phyloP scores from a whole-genome alignment of 208 protist species.

The Crithidia mellificae region DNA sequence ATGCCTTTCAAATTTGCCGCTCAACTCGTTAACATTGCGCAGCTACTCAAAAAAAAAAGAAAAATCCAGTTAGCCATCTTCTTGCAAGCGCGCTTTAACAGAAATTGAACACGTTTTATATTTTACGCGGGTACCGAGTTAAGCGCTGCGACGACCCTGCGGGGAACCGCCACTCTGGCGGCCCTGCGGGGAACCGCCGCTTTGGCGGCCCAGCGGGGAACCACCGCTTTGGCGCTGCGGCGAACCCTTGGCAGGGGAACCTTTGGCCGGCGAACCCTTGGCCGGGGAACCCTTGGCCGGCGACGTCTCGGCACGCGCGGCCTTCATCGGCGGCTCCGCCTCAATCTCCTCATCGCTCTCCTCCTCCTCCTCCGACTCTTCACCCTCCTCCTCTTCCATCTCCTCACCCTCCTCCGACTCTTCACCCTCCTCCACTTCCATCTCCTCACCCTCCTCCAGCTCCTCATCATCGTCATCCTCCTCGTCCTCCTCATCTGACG shows the following conservation, averaged over 20 bases:
- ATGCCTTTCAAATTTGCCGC: no score
- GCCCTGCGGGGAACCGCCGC: slow-evolving; percentile 27
- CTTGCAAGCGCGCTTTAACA: no score
- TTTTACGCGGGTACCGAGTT: background rate
- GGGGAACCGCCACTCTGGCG: slow-evolving; percentile 27
- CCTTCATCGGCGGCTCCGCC: slow-evolving; percentile 39
- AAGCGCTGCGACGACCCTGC: slow-evolving; percentile 31
- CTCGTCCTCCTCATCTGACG: slow-evolving; percentile 46
- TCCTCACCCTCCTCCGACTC: slow-evolving; percentile 31
- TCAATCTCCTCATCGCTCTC: slow-evolving; percentile 37
- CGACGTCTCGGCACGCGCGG: slow-evolving; percentile 22
- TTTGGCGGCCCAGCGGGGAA: slow-evolving; percentile 26
- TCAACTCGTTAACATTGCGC: no score
- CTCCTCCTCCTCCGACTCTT: slow-evolving; percentile 26
- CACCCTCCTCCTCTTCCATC: slow-evolving; percentile 26
- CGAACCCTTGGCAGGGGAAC: slow-evolving; percentile 26
- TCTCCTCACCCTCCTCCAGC: slow-evolving; percentile 20
- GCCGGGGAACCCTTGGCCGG: slow-evolving; percentile 17
- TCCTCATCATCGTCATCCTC: slow-evolving; percentile 23
- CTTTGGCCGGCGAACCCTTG: background rate
- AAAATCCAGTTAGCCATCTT: no score
- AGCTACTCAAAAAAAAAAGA: no score
- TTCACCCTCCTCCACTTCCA: slow-evolving; percentile 20
- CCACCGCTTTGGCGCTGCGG: slow-evolving; percentile 29
- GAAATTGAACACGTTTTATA: background rate